These are phyloP conservation scores for Phytophthora melonis DNA, from an alignment of 352 stramenopile species.

Conservation along the genomic window DNA sequence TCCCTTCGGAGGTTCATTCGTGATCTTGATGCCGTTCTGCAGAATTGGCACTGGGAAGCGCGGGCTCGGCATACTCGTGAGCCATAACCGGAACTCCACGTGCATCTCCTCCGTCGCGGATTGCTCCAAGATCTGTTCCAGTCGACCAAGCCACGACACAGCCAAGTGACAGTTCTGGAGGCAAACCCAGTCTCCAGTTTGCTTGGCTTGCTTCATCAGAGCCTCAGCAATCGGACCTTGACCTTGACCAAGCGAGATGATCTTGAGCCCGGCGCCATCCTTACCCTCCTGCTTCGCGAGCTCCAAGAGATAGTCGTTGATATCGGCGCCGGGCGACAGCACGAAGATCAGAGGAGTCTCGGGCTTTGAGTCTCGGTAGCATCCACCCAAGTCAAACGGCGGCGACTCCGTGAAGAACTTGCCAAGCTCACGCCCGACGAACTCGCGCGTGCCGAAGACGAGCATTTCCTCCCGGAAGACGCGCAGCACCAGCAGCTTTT, in stretches of 20 bases:
- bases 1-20: constrained; percentile 94
- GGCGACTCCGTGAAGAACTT: constrained; percentile 91
- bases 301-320: constrained; percentile 94
- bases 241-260: constrained; percentile 95
- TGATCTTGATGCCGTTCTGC: constrained; percentile 97
- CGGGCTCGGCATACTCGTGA: constrained; percentile 93
- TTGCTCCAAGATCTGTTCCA: constrained; percentile 92
- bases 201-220: constrained; percentile 91
- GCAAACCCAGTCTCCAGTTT: constrained; percentile 95
- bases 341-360: constrained; percentile 96
- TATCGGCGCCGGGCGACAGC: constrained; percentile 92
- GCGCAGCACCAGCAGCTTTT: constrained; percentile 91
- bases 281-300: constrained; percentile 92
- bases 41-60: constrained; percentile 94
- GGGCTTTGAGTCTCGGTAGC: constrained; percentile 93
- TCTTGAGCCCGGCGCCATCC: constrained; percentile 86
- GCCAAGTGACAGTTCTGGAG: constrained; percentile 96
- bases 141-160: constrained; percentile 89
- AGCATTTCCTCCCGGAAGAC: constrained; percentile 93
- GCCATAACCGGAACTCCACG: constrained; percentile 93
- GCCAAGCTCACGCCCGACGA: constrained; percentile 84
- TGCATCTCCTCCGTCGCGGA: constrained; percentile 76
- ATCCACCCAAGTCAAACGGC: constrained; percentile 92
- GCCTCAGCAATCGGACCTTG: constrained; percentile 93
- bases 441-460: constrained; percentile 88